Percentiles rank a stretch among this genome's conserved stretches.
These are phyloP conservation scores for Ustilago nuda DNA, from an alignment of 1,284 basidiomycete genomes.

Conservation along the genomic window DNA sequence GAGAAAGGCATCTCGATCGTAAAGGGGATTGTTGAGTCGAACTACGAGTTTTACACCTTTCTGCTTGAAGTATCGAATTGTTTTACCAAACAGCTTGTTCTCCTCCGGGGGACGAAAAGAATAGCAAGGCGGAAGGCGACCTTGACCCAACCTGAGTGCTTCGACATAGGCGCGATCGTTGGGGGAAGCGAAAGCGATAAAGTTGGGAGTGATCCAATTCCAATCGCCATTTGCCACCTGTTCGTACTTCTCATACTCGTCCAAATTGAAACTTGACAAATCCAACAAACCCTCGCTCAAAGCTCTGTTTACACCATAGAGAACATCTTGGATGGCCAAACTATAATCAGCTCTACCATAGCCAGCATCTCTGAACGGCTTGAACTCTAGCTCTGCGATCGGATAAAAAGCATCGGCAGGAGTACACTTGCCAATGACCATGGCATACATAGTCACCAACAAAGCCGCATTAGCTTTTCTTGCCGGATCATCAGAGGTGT, in stretches of 20 bases:
- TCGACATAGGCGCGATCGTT: constrained; percentile 66
- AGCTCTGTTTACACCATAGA: constrained; percentile 96
- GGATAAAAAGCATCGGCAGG: constrained; percentile 96
- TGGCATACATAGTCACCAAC: constrained; percentile 85
- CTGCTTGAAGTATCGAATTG: constrained; percentile 90
- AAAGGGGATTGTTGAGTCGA: constrained; percentile 92
- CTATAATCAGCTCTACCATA: constrained; percentile 92
- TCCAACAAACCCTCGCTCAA: constrained; percentile 88
- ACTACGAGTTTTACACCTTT: constrained; percentile 90
- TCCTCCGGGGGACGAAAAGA: constrained; percentile 21
- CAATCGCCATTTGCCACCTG: constrained; percentile 79
- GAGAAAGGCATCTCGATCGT: constrained; percentile 85
- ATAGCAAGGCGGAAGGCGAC: constrained; percentile 15
- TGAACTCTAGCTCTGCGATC: constrained; percentile 76
- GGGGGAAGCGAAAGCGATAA: constrained; percentile 92
- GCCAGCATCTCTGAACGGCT: constrained; percentile 93
- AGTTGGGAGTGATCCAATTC: constrained; percentile 82
- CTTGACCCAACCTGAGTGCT: constrained; percentile 68
- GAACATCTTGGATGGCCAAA: constrained; percentile 84
- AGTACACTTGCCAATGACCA: constrained; percentile 90
- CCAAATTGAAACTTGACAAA: constrained; percentile 84
- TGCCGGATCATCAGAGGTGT: constrained; percentile 85
- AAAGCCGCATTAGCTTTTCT: constrained; percentile 93
- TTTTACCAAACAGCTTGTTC: constrained; percentile 73
- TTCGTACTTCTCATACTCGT: constrained; percentile 90